phyloP scores from a whole-genome alignment of 2,329 filamentous ascomycete species.

The Alternaria panax region DNA sequence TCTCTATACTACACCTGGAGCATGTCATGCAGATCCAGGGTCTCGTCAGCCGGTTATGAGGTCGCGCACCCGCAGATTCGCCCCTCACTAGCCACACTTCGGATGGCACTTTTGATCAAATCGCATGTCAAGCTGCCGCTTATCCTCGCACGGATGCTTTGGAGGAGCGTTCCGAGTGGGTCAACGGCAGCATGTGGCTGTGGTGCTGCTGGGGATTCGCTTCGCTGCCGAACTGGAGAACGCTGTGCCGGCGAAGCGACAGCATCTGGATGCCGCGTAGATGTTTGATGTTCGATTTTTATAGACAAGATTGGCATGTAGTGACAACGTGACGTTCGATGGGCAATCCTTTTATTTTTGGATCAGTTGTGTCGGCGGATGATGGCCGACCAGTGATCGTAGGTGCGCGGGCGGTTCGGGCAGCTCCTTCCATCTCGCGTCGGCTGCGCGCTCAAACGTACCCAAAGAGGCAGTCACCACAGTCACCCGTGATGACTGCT shows the following conservation, averaged over 20 bases:
- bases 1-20: slow-evolving; percentile 22
- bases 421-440: not conserved
- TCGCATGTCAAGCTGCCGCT: slow-evolving; percentile 18
- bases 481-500: not conserved
- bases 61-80: slow-evolving; percentile 19
- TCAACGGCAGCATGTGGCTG: slow-evolving; percentile 15
- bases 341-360: slow-evolving; percentile 12
- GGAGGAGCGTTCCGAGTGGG: slow-evolving; percentile 11
- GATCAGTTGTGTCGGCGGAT: slow-evolving; percentile 3
- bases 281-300: slow-evolving; percentile 4
- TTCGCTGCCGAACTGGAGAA: slow-evolving; percentile 20
- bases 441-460: not conserved
- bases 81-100: slow-evolving; percentile 42
- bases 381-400: not conserved
- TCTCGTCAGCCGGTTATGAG: slow-evolving; percentile 20
- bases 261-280: slow-evolving; percentile 13
- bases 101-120: slow-evolving; percentile 27
- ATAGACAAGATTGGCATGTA: slow-evolving; percentile 1
- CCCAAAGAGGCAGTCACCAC: not conserved
- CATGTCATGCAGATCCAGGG: slow-evolving; percentile 36
- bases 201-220: slow-evolving; percentile 9
- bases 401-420: not conserved
- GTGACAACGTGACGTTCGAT: slow-evolving; percentile 7
- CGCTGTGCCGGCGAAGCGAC: slow-evolving; percentile 17
- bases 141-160: slow-evolving; percentile 4